These are phyloP conservation scores for Trichocladium antarcticum DNA, from an alignment of 495 filamentous ascomycete genomes.

Conservation along the genomic window DNA sequence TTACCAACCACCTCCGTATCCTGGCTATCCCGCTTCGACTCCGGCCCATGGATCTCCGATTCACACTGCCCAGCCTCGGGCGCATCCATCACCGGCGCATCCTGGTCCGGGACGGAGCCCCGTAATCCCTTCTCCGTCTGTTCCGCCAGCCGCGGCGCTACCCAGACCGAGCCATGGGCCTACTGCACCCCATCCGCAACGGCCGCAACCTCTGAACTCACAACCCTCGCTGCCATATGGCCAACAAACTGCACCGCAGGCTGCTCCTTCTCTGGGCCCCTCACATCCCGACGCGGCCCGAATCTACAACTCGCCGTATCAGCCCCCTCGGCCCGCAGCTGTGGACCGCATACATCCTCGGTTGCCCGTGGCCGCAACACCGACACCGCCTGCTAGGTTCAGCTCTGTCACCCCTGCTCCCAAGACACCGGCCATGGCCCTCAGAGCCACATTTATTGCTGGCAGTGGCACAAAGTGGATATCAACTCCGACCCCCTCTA, in stretches of 20 bases:
- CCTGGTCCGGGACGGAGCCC: conserved; percentile 5
- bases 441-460: conserved; percentile 9
- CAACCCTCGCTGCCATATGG: conserved; percentile 23
- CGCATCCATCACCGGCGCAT: conserved; percentile 10
- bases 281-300: conserved; percentile 18
- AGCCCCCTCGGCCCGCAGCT: conserved; percentile 27
- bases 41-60: conserved; percentile 4
- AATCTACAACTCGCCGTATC: conserved; percentile 34
- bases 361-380: conserved; percentile 8
- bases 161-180: conserved; percentile 12
- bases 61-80: conserved; percentile 6
- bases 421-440: conserved; percentile 11
- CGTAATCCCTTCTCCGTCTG: conserved; percentile 16
- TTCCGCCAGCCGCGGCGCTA: conserved; percentile 15
- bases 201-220: conserved; percentile 6
- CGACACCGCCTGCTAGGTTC: conserved; percentile 14
- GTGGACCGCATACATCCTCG: conserved; percentile 16
- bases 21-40: conserved; percentile 5
- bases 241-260: conserved; percentile 8
- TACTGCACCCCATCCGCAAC: conserved; percentile 20
- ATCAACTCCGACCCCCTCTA: conserved; percentile 35
- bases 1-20: conserved; percentile 15
- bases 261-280: conserved; percentile 3
- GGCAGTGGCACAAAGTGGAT: conserved; percentile 43
- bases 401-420: conserved; percentile 11